phyloP scores from a whole-genome alignment of 495 filamentous ascomycete genomes.

The Aspergillus sclerotiicarbonarius region DNA sequence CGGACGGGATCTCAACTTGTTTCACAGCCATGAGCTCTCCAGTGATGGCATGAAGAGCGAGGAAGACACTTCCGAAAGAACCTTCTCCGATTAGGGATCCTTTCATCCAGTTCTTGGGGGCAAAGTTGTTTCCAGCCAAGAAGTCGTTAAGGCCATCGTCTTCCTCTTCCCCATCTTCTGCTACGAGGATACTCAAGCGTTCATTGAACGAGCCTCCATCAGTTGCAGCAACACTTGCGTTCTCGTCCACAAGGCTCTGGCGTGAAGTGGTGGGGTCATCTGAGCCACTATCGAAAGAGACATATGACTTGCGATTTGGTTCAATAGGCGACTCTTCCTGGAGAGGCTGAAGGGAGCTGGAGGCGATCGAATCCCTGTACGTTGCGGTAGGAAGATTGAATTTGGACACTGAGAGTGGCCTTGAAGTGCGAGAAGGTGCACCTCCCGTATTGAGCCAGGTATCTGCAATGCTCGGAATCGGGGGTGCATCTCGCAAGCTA shows the following conservation, averaged over 20 bases:
- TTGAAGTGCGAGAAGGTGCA: slow-evolving; percentile 42
- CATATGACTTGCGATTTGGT: slow-evolving; percentile 91
- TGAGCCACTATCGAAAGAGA: slow-evolving; percentile 86
- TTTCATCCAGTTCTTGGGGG: slow-evolving; percentile 98
- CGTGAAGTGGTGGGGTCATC: slow-evolving; percentile 68
- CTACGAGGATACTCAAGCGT: slow-evolving; percentile 57
- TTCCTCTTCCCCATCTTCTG: slow-evolving; percentile 81
- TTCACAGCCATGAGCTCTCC: slow-evolving; percentile 98
- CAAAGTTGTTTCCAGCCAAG: slow-evolving; percentile 88
- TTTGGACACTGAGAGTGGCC: slow-evolving; percentile 63
- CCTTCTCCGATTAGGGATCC: slow-evolving; percentile 95
- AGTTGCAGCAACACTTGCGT: slow-evolving; percentile 64
- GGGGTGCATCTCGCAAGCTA: slow-evolving; percentile 79
- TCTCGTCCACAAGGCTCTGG: slow-evolving; percentile 83
- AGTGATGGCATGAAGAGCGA: slow-evolving; percentile 95
- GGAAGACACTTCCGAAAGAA: slow-evolving; percentile 93
- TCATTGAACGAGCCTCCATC: slow-evolving; percentile 68
- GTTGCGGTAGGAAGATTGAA: slow-evolving; percentile 56
- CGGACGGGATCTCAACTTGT: slow-evolving; percentile 90
- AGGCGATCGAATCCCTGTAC: slow-evolving; percentile 83
- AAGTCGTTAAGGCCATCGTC: slow-evolving; percentile 78
- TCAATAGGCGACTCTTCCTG: slow-evolving; percentile 91
- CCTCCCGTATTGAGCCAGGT: slow-evolving; percentile 69
- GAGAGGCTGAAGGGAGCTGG: slow-evolving; percentile 80
- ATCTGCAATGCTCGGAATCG: slow-evolving; percentile 95